phyloP scores from a whole-genome alignment of 2,329 filamentous ascomycete genomes.

The Cordyceps pruinosa region DNA sequence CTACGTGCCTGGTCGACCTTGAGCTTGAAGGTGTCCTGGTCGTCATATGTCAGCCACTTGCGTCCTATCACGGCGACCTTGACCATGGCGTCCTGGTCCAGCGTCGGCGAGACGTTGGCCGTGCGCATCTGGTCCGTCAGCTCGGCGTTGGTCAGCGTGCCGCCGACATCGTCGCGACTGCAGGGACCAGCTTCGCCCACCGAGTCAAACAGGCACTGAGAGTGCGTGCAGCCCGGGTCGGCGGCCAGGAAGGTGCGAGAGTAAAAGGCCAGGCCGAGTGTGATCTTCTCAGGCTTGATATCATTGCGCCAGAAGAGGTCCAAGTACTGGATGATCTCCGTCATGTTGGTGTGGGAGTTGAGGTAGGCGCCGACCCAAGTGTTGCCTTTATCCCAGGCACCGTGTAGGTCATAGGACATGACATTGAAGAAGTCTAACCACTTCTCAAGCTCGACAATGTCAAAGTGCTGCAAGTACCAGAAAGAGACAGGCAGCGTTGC shows the following conservation, averaged over 20 bases:
- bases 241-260: conserved; percentile 20
- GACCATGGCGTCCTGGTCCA: conserved; percentile 22
- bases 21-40: conserved; percentile 22
- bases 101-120: not conserved
- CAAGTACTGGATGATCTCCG: conserved; percentile 31
- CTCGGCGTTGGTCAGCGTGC: conserved; percentile 21
- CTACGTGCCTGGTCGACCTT: conserved; percentile 21
- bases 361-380: conserved; percentile 23
- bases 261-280: conserved; percentile 39
- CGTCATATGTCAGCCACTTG: conserved; percentile 26
- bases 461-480: conserved; percentile 22
- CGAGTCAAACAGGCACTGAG: conserved; percentile 20
- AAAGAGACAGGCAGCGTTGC: not conserved
- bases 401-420: conserved; percentile 39
- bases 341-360: conserved; percentile 33
- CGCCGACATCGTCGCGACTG: conserved; percentile 16
- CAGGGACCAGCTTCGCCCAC: conserved; percentile 15
- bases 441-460: conserved; percentile 17
- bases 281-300: conserved; percentile 34
- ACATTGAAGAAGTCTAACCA: conserved; percentile 36
- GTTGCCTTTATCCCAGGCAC: conserved; percentile 26
- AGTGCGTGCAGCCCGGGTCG: conserved; percentile 14
- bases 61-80: conserved; percentile 22
- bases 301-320: conserved; percentile 41
- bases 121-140: conserved; percentile 19